These are phyloP conservation scores for Cladosporium velox DNA, from an alignment of 2,329 filamentous ascomycete genomes.

Conservation along the genomic window DNA sequence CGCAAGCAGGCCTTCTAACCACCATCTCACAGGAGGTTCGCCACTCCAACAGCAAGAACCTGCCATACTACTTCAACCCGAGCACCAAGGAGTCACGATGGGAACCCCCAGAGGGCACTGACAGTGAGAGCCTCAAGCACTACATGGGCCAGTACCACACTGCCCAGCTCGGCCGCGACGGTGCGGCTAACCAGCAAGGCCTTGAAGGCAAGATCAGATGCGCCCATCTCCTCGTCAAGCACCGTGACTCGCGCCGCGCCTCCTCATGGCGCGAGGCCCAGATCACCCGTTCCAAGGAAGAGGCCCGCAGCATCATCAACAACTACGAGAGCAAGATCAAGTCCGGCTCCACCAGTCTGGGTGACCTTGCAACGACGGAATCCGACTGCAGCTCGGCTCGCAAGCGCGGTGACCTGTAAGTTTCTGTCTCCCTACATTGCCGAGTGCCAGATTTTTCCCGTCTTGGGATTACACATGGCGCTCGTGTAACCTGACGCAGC, in stretches of 20 bases:
- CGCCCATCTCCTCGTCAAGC: conserved; percentile 92
- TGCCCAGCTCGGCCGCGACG: conserved; percentile 43
- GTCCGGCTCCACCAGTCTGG: conserved; percentile 67
- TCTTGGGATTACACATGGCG: conserved; percentile 19
- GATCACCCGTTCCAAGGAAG: conserved; percentile 85
- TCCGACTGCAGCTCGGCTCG: conserved; percentile 94
- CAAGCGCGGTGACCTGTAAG: conserved; percentile 85
- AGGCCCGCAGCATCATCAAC: conserved; percentile 76
- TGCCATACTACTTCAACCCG: conserved; percentile 97
- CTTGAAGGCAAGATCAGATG: conserved; percentile 84
- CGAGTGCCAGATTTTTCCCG: background rate
- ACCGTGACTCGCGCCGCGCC: conserved; percentile 81
- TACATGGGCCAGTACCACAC: conserved; percentile 90
- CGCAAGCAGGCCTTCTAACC: conserved; percentile 15
- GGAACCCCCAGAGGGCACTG: conserved; percentile 86
- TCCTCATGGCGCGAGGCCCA: conserved; percentile 90
- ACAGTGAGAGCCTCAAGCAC: conserved; percentile 86
- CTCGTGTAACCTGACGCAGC: conserved; percentile 9
- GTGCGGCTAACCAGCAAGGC: conserved; percentile 31
- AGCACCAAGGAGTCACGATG: conserved; percentile 85
- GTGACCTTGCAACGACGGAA: conserved; percentile 82
- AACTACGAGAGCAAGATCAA: conserved; percentile 75
- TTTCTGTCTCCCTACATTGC: conserved; percentile 28
- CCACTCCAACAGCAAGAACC: conserved; percentile 96
- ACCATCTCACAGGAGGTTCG: conserved; percentile 67